Base-by-base conservation (phyloP, 1,284 basidiomycete genomes). In the Papiliotrema terrestris region DNA sequence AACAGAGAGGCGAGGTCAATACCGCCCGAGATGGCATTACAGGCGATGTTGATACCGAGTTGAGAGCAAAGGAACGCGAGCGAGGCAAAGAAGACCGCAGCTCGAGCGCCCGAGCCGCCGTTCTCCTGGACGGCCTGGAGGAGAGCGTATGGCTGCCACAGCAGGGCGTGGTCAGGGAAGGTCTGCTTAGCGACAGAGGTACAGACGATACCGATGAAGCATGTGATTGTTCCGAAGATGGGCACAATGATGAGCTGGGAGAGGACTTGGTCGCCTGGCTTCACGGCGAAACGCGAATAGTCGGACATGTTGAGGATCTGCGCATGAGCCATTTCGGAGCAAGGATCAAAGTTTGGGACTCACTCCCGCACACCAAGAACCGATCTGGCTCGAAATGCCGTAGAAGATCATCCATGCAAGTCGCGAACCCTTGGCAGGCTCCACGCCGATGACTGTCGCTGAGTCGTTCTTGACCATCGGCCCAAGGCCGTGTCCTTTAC, bases 1-100 rank as follows among this genome's bases (percentile, higher is more conserved):
- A 76, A 69, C 6, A 79, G 59, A 1, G 75, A 72, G 0, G 75
- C 69, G 4, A 80, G 63, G 61, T 78, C 77, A 52, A 75, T 72
- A 22, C 76, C 74, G 8, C 75, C 77, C 1, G 71, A 66, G 15
- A 78, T 61, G 44, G 71, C 71, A 60, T 77, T 77, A 17, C 67
- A 64, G 20, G 67, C 66, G 22, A 79, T 69, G 60, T 78, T 78
- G 57, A 77, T 73, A 44, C 72, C 71, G 20, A 78, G 65, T 52
- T 78, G 77, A 25, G 68, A 62, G 32, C 74, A 53, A 47, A 73
- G 59, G 57, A 79, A 77, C 4, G 72, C 65, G 13, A 69, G 51
- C 5, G 66, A 60, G 2, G 58, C 60, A 44, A 79, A 78, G 60
- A 77, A 78, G 8, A 77, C 71, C 13, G 72, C 78, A 0, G 77